Conservation (phyloP, 2,329 filamentous ascomycete species). For the Fusarium pseudoanthophilum region DNA sequence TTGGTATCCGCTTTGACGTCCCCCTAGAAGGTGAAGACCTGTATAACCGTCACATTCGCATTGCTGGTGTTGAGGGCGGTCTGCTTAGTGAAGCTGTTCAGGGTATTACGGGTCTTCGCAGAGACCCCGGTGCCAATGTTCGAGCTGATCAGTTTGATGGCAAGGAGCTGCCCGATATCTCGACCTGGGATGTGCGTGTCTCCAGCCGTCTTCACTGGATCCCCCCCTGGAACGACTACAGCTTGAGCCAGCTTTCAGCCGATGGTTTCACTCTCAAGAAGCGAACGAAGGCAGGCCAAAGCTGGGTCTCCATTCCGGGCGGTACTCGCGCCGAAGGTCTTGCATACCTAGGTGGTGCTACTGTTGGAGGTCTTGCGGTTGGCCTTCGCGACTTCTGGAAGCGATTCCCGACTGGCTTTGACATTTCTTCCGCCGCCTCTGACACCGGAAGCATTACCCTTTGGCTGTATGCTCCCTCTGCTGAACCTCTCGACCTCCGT, state of each 20-base stretch:
- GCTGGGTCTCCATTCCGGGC: conserved; percentile 68
- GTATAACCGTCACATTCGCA: conserved; percentile 68
- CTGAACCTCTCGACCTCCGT: conserved; percentile 65
- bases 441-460: conserved; percentile 64
- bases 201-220: conserved; percentile 64
- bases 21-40: conserved; percentile 63
- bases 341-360: conserved; percentile 68
- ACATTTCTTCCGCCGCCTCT: conserved; percentile 61
- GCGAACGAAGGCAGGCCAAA: conserved; percentile 65
- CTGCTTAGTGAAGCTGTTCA: conserved; percentile 68
- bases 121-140: conserved; percentile 62
- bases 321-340: conserved; percentile 66
- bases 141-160: conserved; percentile 63
- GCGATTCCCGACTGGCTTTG: conserved; percentile 67
- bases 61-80: conserved; percentile 65
- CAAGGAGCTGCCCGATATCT: conserved; percentile 53
- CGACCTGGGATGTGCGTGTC: conserved; percentile 60
- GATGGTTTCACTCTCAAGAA: conserved; percentile 71
- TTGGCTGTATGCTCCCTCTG: conserved; percentile 69
- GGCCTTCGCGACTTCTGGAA: conserved; percentile 72
- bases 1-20: conserved; percentile 66
- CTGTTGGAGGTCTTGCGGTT: conserved; percentile 66
- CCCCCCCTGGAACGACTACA: conserved; percentile 68
- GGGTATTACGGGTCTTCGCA: conserved; percentile 67
- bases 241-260: conserved; percentile 65